Evolutionary conservation across 176 grass and related monocot genomes (phyloP).

Genomic region (Aechmea fasciata): DNA sequence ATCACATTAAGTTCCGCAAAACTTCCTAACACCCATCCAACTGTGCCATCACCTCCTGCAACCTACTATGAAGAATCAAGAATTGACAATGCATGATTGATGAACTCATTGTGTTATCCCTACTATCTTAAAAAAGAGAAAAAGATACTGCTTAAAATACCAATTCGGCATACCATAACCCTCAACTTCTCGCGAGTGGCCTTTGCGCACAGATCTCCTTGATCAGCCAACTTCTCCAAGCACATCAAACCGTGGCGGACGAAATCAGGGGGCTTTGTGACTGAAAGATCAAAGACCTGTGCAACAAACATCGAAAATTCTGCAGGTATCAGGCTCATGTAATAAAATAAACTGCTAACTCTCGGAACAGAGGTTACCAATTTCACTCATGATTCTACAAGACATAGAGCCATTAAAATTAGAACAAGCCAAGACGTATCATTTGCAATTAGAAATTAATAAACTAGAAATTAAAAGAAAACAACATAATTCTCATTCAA

Average conservation of each 20-base stretch:
- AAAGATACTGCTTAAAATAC: not conserved
- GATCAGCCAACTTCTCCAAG: constrained; percentile 25
- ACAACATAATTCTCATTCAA: too few species aligned
- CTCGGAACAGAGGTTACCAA: too few species aligned
- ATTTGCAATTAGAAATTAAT: too few species aligned
- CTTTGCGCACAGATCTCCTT: constrained; percentile 19
- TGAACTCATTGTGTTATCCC: not conserved
- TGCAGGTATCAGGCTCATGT: too few species aligned
- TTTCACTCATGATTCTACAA: too few species aligned
- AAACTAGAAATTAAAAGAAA: too few species aligned
- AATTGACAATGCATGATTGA: not conserved
- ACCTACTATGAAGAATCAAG: constrained; percentile 41
- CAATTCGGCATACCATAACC: constrained; percentile 8
- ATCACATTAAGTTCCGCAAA: constrained; percentile 65
- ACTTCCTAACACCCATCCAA: constrained; percentile 88
- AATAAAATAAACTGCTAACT: too few species aligned
- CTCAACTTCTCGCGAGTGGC: constrained; percentile 14
- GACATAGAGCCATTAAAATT: too few species aligned
- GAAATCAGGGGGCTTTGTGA: constrained; percentile 14
- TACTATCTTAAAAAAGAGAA: not conserved
- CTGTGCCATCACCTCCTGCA: constrained; percentile 94
- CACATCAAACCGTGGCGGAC: constrained; percentile 15
- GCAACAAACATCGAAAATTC: not conserved
- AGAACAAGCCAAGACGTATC: too few species aligned
- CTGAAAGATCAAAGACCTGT: constrained; percentile 26